phyloP scores from a whole-genome alignment of 345 rosid genomes.

The Laguncularia racemosa region DNA sequence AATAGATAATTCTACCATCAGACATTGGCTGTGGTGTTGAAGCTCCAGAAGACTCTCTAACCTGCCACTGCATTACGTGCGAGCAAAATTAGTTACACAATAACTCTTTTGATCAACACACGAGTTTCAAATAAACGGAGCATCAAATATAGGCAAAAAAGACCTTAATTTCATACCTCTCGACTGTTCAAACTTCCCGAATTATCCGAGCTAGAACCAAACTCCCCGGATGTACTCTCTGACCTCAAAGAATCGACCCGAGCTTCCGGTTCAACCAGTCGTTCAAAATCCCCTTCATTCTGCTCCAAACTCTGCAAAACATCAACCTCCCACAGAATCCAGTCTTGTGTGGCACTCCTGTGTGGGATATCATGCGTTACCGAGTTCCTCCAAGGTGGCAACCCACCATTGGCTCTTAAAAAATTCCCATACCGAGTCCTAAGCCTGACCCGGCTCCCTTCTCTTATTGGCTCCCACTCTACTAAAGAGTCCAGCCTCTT shows the following conservation, averaged over 20 bases:
- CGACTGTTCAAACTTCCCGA: constrained; percentile 44
- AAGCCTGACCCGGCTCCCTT: constrained; percentile 44
- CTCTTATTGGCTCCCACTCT: constrained; percentile 75
- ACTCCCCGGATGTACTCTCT: constrained; percentile 17
- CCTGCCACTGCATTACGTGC: too few species aligned
- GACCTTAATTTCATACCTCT: constrained; percentile 33
- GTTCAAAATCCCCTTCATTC: constrained; percentile 5
- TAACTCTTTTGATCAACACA: too few species aligned
- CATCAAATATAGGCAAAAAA: too few species aligned
- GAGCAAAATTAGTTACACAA: too few species aligned
- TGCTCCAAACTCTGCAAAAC: constrained; percentile 36
- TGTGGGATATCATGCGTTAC: constrained; percentile 70
- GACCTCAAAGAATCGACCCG: not conserved
- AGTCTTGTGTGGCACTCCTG: constrained; percentile 53
- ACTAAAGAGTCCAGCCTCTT: constrained; percentile 32
- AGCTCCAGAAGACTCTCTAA: too few species aligned
- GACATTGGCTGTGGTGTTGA: constrained; percentile 35
- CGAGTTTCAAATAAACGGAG: too few species aligned
- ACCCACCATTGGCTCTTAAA: constrained; percentile 62
- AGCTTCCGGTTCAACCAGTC: too few species aligned
- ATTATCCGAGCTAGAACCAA: constrained; percentile 27
- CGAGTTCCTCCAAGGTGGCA: constrained; percentile 79
- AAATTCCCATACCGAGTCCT: constrained; percentile 51
- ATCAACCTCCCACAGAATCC: constrained; percentile 68
- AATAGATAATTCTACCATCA: constrained; percentile 70